Percentiles rank a stretch among this genome's conserved stretches.
phyloP scores from a whole-genome alignment of 768 basidiomycete genomes.

The Tylopilus sp. region DNA sequence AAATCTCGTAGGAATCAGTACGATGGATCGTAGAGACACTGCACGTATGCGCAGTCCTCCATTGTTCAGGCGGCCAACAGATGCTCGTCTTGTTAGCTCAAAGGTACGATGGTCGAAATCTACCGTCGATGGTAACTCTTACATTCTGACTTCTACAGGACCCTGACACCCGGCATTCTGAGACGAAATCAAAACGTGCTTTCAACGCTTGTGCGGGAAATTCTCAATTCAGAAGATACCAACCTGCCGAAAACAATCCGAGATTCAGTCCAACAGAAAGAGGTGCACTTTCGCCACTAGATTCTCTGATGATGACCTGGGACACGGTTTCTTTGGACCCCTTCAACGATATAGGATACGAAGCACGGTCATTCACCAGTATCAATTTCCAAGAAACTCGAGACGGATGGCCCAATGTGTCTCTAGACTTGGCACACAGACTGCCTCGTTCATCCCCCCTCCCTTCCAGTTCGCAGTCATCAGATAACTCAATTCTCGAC shows the following conservation, averaged over 20 bases:
- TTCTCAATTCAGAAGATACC: not conserved
- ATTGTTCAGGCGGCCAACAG: not conserved
- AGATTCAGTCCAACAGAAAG: not conserved
- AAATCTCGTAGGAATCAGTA: constrained; percentile 21
- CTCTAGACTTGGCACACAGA: not conserved
- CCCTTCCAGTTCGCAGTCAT: constrained; percentile 11
- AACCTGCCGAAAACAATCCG: not conserved
- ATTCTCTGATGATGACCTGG: not conserved
- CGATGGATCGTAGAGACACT: not conserved
- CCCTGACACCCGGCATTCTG: not conserved
- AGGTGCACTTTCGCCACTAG: not conserved
- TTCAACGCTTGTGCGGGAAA: not conserved
- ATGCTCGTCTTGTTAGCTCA: not conserved
- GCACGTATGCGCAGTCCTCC: not conserved
- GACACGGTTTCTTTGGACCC: not conserved
- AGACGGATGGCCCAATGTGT: not conserved
- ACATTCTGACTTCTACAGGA: constrained; percentile 11
- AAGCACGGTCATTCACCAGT: not conserved
- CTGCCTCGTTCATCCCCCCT: constrained; percentile 26
- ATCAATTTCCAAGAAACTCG: not conserved
- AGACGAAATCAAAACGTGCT: not conserved
- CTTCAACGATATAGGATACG: constrained; percentile 5
- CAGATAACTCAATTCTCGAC: constrained; percentile 16
- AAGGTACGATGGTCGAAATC: constrained; percentile 11
- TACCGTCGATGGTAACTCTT: not conserved